phyloP scores from a whole-genome alignment of 768 basidiomycete species.

The Podaxis sp. region DNA sequence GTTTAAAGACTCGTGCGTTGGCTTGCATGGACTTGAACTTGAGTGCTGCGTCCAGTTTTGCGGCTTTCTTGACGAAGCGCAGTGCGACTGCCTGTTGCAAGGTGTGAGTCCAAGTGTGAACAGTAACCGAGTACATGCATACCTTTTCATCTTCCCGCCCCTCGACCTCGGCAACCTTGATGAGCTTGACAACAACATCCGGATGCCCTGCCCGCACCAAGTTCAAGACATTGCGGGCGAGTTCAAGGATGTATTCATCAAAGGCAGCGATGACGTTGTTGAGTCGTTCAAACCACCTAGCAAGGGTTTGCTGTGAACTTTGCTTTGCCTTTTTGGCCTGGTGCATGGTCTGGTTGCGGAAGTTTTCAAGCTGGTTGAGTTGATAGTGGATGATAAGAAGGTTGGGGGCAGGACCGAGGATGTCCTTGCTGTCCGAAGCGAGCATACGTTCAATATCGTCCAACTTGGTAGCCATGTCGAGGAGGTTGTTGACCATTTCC shows the following conservation, averaged over 20 bases:
- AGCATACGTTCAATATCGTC: slow-evolving; percentile 79
- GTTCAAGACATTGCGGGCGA: slow-evolving; percentile 77
- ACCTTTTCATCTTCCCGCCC: slow-evolving; percentile 95
- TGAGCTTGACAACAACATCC: slow-evolving; percentile 85
- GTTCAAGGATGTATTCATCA: slow-evolving; percentile 77
- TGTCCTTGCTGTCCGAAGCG: slow-evolving; percentile 67
- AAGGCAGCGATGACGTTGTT: slow-evolving; percentile 80
- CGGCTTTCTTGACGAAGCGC: slow-evolving; percentile 90
- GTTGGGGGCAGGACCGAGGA: slow-evolving; percentile 86
- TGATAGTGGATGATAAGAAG: slow-evolving; percentile 90
- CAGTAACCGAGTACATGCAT: slow-evolving; percentile 10
- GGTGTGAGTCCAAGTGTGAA: slow-evolving; percentile 7
- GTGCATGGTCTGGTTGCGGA: slow-evolving; percentile 93
- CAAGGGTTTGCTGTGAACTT: slow-evolving; percentile 64
- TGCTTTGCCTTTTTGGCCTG: slow-evolving; percentile 84
- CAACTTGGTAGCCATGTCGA: slow-evolving; percentile 89
- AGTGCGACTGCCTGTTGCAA: slow-evolving; percentile 81
- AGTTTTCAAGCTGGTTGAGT: slow-evolving; percentile 88
- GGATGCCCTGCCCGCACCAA: slow-evolving; percentile 77
- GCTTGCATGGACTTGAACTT: slow-evolving; percentile 94
- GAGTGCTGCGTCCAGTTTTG: slow-evolving; percentile 88
- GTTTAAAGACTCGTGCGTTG: slow-evolving; percentile 89
- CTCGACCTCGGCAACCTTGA: slow-evolving; percentile 94
- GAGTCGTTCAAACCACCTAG: slow-evolving; percentile 82
- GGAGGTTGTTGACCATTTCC: slow-evolving; percentile 91